Evolutionary conservation across 1,284 basidiomycete genomes (phyloP).

Genomic region (Chalciporus sp.): DNA sequence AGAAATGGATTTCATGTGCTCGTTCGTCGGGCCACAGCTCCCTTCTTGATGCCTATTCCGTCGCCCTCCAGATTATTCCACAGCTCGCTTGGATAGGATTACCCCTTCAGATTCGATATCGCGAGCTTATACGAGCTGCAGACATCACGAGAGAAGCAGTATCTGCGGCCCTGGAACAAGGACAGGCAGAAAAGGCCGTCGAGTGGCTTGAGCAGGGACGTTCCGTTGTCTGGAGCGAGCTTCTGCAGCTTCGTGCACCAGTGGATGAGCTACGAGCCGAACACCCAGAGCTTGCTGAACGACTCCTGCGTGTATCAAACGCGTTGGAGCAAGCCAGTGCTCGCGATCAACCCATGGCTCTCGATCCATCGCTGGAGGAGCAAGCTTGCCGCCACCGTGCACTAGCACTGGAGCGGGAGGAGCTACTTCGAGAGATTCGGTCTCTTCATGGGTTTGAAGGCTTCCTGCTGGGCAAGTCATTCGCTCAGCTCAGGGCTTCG

Average conservation of each 20-base stretch:
- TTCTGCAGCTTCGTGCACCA: constrained; percentile 1
- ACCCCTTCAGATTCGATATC: background rate
- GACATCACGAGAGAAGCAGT: background rate
- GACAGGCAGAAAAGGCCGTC: background rate
- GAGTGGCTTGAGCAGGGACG: background rate
- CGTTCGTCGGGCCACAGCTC: background rate
- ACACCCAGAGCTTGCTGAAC: constrained; percentile 1
- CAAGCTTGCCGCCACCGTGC: background rate
- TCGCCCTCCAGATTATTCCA: background rate
- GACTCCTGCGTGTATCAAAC: background rate
- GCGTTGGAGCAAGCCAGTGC: constrained; percentile 2
- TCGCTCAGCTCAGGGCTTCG: constrained; percentile 4
- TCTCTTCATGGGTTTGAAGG: constrained; percentile 3
- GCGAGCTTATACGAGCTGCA: background rate
- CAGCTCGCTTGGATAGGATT: background rate
- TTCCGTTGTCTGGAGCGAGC: background rate
- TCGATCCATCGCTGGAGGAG: background rate
- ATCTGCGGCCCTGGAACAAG: background rate
- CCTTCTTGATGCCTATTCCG: background rate
- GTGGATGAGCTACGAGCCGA: background rate
- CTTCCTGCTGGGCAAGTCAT: constrained; percentile 9
- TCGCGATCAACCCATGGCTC: background rate
- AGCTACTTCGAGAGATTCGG: constrained; percentile 7
- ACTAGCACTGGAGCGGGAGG: constrained; percentile 8
- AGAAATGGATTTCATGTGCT: background rate